A percentile compares a stretch with the other conserved stretches of the same genome.
phyloP scores from a whole-genome alignment of 805 yeast genomes.

The Wickerhamiella sergipiensis region DNA sequence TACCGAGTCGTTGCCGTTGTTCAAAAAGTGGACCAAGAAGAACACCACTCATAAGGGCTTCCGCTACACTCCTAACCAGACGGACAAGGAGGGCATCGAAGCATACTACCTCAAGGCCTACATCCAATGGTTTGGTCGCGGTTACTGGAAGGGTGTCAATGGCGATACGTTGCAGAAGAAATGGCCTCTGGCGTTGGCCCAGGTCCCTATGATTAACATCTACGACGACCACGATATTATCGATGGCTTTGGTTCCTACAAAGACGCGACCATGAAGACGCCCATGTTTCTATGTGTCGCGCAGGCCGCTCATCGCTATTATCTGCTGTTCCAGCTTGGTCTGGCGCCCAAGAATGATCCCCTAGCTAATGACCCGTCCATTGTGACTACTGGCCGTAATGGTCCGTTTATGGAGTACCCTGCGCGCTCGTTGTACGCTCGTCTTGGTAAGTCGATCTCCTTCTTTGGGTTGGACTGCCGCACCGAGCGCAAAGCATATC shows the following conservation, averaged over 20 bases:
- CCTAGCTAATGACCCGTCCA: constrained; percentile 33
- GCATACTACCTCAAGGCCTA: constrained; percentile 62
- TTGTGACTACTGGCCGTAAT: constrained; percentile 44
- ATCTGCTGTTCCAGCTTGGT: constrained; percentile 87
- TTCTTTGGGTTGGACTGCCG: constrained; percentile 83
- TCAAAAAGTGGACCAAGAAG: constrained; percentile 46
- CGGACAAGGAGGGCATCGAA: constrained; percentile 42
- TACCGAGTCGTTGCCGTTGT: constrained; percentile 32
- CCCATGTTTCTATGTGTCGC: constrained; percentile 65
- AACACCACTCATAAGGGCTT: constrained; percentile 27
- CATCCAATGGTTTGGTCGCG: constrained; percentile 79
- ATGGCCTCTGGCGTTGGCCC: constrained; percentile 63
- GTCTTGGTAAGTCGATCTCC: constrained; percentile 61
- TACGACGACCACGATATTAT: constrained; percentile 94
- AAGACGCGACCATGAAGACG: constrained; percentile 56
- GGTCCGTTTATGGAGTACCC: constrained; percentile 62
- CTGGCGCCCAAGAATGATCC: constrained; percentile 34
- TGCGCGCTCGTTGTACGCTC: constrained; percentile 55
- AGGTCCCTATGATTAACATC: constrained; percentile 74
- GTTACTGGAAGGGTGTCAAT: constrained; percentile 60
- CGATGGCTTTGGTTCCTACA: constrained; percentile 90
- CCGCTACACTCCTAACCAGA: constrained; percentile 18
- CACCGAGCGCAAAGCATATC: constrained; percentile 63
- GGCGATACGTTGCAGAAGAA: constrained; percentile 55
- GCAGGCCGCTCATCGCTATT: constrained; percentile 65